Evolutionary conservation across 331 rosid genomes (phyloP), one percentile per base, ranked within the genome.

Genomic region (Malus hybrid): DNA sequence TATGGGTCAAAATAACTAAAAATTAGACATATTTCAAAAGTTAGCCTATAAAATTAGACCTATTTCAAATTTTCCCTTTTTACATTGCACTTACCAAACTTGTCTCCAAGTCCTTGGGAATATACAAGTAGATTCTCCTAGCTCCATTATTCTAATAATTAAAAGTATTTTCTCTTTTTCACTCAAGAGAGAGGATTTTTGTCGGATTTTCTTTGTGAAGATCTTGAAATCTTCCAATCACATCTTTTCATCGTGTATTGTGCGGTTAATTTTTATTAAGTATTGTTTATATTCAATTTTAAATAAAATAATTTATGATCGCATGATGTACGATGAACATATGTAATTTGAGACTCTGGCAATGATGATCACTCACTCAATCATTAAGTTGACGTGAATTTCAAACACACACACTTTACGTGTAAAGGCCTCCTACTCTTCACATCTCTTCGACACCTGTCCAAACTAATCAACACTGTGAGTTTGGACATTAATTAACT

Each of bases 241-340:
- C 4, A 39, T 8, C 0, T 0, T 8, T 39, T 39, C 1, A 39
- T 2, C 11, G 0, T 39, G 12, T 0, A 39, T 39, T 1, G 12
- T 39, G 1, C 0, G 1, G 1, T 39, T 0, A 39, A 10, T 39
- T 39, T 39, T 39, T 39, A 9, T 39, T 0, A 39, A 0, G 1
- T 39, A 10, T 0, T 0, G 0, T 9, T 39, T 10, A 39, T 9
- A 39, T 39, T 39, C 0, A 39, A 39, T 39, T 39, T 39, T 39
- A 39, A 2, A 39, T 39, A 39, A 39, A 39, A 39, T 2, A 39
- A 39, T 39, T 39, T 3, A 0, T 39, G 0, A 39, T 3, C 4
- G 1, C 0, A 7, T 34, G 0, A 39, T 39, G 1, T 39, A 39
- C 46, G 4, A 39, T 39, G 0, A 39, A 39, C 4, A 0, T 0